phyloP scores from a whole-genome alignment of 371 early-diverging fungal genomes.

The Phascolomyces articulosus region DNA sequence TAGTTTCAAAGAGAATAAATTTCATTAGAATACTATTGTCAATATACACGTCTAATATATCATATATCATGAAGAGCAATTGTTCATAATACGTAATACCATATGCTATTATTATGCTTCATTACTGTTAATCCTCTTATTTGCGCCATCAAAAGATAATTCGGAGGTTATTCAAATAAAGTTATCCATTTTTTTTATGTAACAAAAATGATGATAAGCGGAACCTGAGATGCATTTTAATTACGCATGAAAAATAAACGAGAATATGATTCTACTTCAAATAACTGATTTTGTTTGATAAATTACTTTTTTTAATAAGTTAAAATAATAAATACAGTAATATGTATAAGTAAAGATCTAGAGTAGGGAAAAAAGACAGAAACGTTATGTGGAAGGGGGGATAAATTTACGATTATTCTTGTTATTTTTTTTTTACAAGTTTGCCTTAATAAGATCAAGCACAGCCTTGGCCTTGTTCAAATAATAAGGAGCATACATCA shows the following conservation, averaged over 20 bases:
- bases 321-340: constrained; percentile 5
- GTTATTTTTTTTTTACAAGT: no score
- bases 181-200: not conserved
- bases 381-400: no score
- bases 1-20: no score
- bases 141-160: not conserved
- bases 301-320: constrained; percentile 1
- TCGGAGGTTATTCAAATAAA: not conserved
- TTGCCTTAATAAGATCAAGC: constrained; percentile 47
- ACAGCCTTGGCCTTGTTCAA: constrained; percentile 39
- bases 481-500: constrained; percentile 44
- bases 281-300: no score
- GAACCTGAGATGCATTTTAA: no score
- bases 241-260: not conserved
- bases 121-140: no score
- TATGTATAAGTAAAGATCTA: not conserved
- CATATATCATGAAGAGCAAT: no score
- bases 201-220: constrained; percentile 2
- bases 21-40: no score
- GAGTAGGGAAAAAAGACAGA: not conserved
- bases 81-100: no score
- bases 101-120: no score
- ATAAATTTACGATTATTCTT: no score
- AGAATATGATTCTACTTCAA: not conserved
- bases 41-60: no score